Evolutionary conservation across 352 stramenopile genomes (phyloP), one percentile per base, ranked within the genome.

Genomic region (Globisporangium yorkense): DNA sequence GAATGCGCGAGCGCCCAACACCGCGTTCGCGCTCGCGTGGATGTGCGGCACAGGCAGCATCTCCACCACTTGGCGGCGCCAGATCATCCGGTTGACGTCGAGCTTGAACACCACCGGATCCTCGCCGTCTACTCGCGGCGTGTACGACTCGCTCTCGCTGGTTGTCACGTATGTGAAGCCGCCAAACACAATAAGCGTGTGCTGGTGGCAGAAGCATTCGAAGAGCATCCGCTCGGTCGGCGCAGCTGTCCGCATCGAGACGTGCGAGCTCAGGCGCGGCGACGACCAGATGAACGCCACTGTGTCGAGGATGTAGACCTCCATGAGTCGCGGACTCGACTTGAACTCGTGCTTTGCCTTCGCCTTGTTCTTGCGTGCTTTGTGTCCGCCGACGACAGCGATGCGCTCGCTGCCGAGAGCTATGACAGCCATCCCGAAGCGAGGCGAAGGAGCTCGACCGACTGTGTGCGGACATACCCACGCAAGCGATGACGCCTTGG

Each of bases 61-160:
- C 5, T 2, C 12, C 2, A 53, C 10, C 20, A 10, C 24, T 35
- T 88, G 75, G 2, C 67, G 65, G 6, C 78, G 73, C 78, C 81
- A 91, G 59, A 91, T 87, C 79, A 91, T 89, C 41, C 66, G 72
- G 15, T 65, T 59, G 27, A 86, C 37, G 39, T 89, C 75, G 35
- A 91, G 70, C 33, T 81, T 87, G 65, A 80, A 91, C 21, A 89
- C 41, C 43, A 61, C 54, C 1, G 16, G 43, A 16, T 45, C 33
- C 0, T 62, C 61, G 5, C 67, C 41, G 20, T 82, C 73, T 21
- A 66, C 50, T 8, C 66, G 72, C 5, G 56, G 39, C 13, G 56
- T 66, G 50, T 61, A 74, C 35, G 71, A 63, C 61, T 82, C 73
- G 13, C 62, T 76, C 54, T 74, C 73, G 51, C 68, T 69, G 31